phyloP scores from a whole-genome alignment of 129 eudicot species.

The Escallonia herrerae region DNA sequence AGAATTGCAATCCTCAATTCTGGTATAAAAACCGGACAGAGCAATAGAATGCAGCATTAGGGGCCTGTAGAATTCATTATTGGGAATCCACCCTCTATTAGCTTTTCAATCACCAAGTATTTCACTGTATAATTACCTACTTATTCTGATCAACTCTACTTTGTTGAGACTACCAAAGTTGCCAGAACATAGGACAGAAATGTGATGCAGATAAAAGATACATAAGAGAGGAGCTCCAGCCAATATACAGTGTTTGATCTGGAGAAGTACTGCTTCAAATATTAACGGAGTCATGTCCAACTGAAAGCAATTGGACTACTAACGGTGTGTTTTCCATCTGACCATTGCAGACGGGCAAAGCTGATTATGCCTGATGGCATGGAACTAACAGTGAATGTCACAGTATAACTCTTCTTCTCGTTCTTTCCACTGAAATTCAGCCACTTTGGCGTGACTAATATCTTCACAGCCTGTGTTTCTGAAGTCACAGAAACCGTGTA shows the following conservation, averaged over 20 bases:
- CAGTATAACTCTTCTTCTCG: slow-evolving; percentile 54
- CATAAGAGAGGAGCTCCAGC: background rate
- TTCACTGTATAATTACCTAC: background rate
- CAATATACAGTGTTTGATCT: slow-evolving; percentile 27
- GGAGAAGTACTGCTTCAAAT: slow-evolving; percentile 8
- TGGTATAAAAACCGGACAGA: no score
- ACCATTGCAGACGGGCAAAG: slow-evolving; percentile 55
- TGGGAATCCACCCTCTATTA: background rate
- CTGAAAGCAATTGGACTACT: slow-evolving; percentile 66
- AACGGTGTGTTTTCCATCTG: slow-evolving; percentile 46
- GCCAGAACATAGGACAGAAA: no score
- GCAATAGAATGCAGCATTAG: no score
- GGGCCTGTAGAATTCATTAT: background rate
- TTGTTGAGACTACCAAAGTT: no score
- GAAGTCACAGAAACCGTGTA: slow-evolving; percentile 53
- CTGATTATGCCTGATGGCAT: slow-evolving; percentile 52
- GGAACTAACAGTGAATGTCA: slow-evolving; percentile 61
- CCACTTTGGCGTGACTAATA: slow-evolving; percentile 45
- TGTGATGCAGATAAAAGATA: no score
- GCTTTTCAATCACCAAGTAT: background rate
- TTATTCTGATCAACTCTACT: no score
- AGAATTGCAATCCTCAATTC: no score
- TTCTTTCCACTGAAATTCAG: slow-evolving; percentile 31
- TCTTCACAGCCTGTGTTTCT: slow-evolving; percentile 38
- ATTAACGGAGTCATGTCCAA: slow-evolving; percentile 38